Evolutionary conservation across 192 early-diverging fungal species (phyloP), one percentile per base, ranked within the genome.

Genomic region (Jimgerdemannia flammicorona): DNA sequence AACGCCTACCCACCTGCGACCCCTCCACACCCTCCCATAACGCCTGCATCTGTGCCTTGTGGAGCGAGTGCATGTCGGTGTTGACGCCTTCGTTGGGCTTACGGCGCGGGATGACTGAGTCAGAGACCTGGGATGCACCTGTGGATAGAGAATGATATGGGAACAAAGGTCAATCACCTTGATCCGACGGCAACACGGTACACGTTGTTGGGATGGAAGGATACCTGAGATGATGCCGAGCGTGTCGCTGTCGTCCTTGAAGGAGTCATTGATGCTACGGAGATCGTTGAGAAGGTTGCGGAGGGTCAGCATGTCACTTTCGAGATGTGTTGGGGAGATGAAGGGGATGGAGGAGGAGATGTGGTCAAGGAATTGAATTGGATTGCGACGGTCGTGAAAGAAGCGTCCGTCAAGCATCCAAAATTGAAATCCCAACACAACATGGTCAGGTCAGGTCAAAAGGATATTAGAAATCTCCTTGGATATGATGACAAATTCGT

Each of bases 401-500:
- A 29, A 29, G 29, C 29, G 29, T 29, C 29, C 29, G 29, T 29
- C 29, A 29, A 65, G 18, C 64, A 65, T 65, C 18, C 64, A 65
- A 18, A n/a, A 65, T n/a, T 65, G 64, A 19, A 66, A 66, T 29
- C 40, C 40, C 43, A 10, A 43, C 43, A 3, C 68, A 43, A 3
- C 3, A 14, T 75, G 40, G 54, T 17, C 67, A 17, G 73, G 72
- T 70, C 71, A 59, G 49, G 14, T 59, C 49, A 59, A 59, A 29
- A 59, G 49, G 49, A 78, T 73, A 78, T 88, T 88, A 49, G 85
- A 85, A 54, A 96, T 95, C 71, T 96, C 94, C 69, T 96, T 94
- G 43, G 92, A 94, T 66, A 96, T 96, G 43, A 85, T 86, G 17
- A 96, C 93, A 78, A 96, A 96, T 73, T 95, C 93, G 64, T 80